Base-by-base conservation (phyloP, 345 rosid species). In the Boechera retrofracta region DNA sequence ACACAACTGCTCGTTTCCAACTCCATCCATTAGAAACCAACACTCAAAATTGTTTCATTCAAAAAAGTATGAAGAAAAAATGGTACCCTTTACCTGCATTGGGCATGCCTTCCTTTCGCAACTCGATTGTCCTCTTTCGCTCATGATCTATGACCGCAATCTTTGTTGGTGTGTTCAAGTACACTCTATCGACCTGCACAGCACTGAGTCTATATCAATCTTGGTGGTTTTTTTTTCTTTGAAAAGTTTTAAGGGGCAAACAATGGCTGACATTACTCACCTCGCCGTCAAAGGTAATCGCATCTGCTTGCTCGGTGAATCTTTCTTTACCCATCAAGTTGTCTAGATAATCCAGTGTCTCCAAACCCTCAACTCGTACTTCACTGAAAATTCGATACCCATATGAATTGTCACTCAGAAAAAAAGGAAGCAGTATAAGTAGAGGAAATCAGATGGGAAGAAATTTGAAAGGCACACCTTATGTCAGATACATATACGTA, bases 291-390 rank as follows among this genome's bases (percentile, higher is more conserved):
- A 94, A 94, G 56, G 97, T 94, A 48, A 94, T 89, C 65, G 98
- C 97, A 82, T 94, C 97, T 49, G 95, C 97, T 83, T 94, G 98
- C 86, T 94, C 98, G 0, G 98, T 94, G 86, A 77, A 88, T 77
- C 97, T 87, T 80, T 92, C 87, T 82, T 74, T 85, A 44, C 54
- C 33, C 85, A 71, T 83, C 71, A 90, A 78, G 86, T 89, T 88
- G 74, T 94, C 98, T 36, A 94, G 85, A 80, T 87, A 94, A 84
- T 94, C 97, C 28, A 94, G 95, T 2, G 98, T 94, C 92, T 94
- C 98, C 91, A 94, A 81, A 58, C 98, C 98, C 81, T 94, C 98
- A 28, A 94, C 88, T 2, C 98, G 92, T 44, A 94, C 97, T 90
- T 94, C 98, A 76, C 98, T 94, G 92, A 81, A 80, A 85, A 80